Evolutionary conservation across 345 rosid genomes (phyloP), one percentile per base, ranked within the genome.

Genomic region (Arabis hirsuta): DNA sequence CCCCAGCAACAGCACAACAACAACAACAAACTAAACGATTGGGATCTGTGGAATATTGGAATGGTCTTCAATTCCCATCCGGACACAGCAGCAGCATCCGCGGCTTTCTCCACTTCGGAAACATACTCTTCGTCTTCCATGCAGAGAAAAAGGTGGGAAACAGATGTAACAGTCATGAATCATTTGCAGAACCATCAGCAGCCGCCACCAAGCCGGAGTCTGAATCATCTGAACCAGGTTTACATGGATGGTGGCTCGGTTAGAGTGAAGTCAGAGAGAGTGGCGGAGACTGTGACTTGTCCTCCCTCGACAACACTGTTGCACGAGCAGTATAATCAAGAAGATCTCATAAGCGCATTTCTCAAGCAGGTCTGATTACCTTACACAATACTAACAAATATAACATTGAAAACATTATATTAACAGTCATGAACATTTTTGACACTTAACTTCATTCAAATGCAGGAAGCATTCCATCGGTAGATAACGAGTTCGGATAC

Each of bases 321-420:
- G 55, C 69, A 80, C 2, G 92, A 88, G 13, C 90, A 81, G 54
- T 87, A 81, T 42, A 81, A 78, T 72, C 90, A 91, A 79, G 99
- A 90, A 32, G 98, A 90, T 82, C 96, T 95, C 80, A 88, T 88
- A 96, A 87, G 84, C 46, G 90, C 87, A 29, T 82, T 95, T 74
- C 87, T 91, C 76, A 87, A 85, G 78, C 96, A 88, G 88, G 99
- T 89, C 50, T 4, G 80, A 45, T 59, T 50, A 32, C 1, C 9
- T 14, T 8, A 44, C 34, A 44, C 65, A 29, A 29, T 3, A 29
- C 6, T 34, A 34, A 34, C 38, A 34, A 29, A 4, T 29, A 3
- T 29, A 29, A 29, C 32, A 29, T 29, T 2, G 32, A 29, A 2
- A 34, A 34, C 38, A 34, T 36, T 36, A 36, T 22, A 42, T 2